Percentiles rank a stretch among this genome's conserved stretches.
These are phyloP conservation scores for Suaeda aralocaspica DNA, from an alignment of 148 eudicot species.

Conservation along the genomic window DNA sequence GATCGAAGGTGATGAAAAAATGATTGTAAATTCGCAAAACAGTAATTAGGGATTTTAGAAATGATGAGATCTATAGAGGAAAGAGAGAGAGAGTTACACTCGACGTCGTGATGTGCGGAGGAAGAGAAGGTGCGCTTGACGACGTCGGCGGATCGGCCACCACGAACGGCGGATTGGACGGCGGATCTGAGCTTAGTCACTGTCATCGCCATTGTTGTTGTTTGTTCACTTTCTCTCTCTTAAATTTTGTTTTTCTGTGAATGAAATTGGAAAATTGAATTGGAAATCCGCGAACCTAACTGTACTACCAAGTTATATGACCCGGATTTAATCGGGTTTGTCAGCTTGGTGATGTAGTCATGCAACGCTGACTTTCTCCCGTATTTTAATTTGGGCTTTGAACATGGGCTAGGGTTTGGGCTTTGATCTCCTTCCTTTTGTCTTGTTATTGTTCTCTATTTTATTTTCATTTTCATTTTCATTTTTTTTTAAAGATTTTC, in stretches of 20 bases:
- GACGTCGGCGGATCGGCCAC: slow-evolving; percentile 32
- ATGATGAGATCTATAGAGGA: neutral
- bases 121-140: slow-evolving; percentile 49
- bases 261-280: neutral
- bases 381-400: neutral
- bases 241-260: neutral
- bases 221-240: slow-evolving; percentile 15
- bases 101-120: slow-evolving; percentile 35
- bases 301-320: neutral
- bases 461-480: too few relatives aligned
- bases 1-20: neutral
- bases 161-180: slow-evolving; percentile 45
- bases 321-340: neutral
- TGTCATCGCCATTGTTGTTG: slow-evolving; percentile 50
- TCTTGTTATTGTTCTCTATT: too few relatives aligned
- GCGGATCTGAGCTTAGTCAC: slow-evolving; percentile 43
- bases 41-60: neutral
- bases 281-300: neutral
- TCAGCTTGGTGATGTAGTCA: neutral
- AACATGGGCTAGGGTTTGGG: neutral
- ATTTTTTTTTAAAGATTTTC: too few relatives aligned
- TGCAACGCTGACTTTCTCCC: too few relatives aligned
- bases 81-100: slow-evolving; percentile 17
- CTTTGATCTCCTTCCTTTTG: too few relatives aligned
- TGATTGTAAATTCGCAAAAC: neutral